Evolutionary conservation across 2,329 filamentous ascomycete genomes (phyloP).

Genomic region (Epichloe uncinata): DNA sequence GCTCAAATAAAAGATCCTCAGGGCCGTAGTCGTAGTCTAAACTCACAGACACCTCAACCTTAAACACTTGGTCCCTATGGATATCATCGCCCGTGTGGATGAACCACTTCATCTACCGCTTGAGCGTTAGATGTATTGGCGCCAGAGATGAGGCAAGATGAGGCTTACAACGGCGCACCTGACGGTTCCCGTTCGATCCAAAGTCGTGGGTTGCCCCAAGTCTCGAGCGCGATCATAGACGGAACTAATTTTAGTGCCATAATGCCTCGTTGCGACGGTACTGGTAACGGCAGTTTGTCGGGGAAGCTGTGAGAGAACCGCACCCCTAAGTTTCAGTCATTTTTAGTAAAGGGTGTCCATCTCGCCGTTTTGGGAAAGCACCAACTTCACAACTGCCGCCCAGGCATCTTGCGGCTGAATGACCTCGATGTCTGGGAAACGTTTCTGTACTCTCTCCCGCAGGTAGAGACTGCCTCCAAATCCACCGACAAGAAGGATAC

Average conservation of each 20-base stretch:
- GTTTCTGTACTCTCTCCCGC: neutral
- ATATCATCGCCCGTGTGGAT: neutral
- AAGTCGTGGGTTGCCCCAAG: neutral
- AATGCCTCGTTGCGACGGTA: neutral
- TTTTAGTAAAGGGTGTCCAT: neutral
- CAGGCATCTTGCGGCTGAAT: conserved; percentile 3
- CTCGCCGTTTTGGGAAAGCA: neutral
- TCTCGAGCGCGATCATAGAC: neutral
- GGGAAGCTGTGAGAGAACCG: neutral
- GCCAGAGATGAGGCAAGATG: neutral
- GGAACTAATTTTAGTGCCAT: neutral
- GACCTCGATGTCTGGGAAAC: conserved; percentile 2
- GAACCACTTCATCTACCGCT: conserved; percentile 3
- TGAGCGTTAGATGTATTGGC: neutral
- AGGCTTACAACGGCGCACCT: neutral
- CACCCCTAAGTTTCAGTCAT: neutral
- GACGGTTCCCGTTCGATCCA: neutral
- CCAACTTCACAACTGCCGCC: conserved; percentile 6
- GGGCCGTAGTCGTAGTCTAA: neutral
- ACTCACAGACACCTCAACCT: neutral
- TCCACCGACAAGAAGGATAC: conserved; percentile 4
- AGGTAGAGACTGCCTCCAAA: conserved; percentile 4
- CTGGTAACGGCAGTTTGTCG: neutral
- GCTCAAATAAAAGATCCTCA: neutral
- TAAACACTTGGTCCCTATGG: neutral